These are phyloP conservation scores for Fragosphaeria purpurea DNA, from an alignment of 2,329 filamentous ascomycete genomes.

Conservation along the genomic window DNA sequence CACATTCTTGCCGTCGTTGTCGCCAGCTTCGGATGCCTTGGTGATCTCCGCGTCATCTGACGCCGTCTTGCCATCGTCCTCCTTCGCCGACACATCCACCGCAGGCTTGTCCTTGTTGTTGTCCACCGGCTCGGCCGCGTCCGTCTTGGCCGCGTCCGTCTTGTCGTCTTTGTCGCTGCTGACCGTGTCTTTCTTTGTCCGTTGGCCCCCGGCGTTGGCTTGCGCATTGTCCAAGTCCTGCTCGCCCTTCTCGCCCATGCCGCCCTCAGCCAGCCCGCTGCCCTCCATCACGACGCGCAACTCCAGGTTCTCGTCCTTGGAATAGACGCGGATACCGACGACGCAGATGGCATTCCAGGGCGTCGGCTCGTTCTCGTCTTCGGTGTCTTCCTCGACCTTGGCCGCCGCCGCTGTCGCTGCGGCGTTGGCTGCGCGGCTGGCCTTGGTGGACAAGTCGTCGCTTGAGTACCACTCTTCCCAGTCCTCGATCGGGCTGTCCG, in stretches of 20 bases:
- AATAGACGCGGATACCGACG: slow-evolving; percentile 51
- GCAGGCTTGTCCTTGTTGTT: background rate
- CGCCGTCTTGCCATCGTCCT: background rate
- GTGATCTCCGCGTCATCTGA: background rate
- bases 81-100: no score
- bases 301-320: slow-evolving; percentile 43
- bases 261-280: slow-evolving; percentile 40
- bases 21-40: background rate
- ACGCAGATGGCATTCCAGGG: slow-evolving; percentile 56
- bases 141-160: background rate
- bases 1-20: background rate
- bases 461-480: slow-evolving; percentile 50
- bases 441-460: slow-evolving; percentile 45
- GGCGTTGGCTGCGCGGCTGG: background rate
- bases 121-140: background rate
- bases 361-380: slow-evolving; percentile 45
- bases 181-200: slow-evolving; percentile 20
- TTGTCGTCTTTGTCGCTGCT: slow-evolving; percentile 15
- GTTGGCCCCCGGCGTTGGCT: slow-evolving; percentile 40
- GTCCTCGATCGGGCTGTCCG: slow-evolving; percentile 49
- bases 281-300: slow-evolving; percentile 47
- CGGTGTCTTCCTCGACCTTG: slow-evolving; percentile 36
- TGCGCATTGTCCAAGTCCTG: slow-evolving; percentile 48
- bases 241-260: slow-evolving; percentile 47
- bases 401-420: slow-evolving; percentile 28